phyloP scores from a whole-genome alignment of 345 rosid species.

The Boechera retrofracta region DNA sequence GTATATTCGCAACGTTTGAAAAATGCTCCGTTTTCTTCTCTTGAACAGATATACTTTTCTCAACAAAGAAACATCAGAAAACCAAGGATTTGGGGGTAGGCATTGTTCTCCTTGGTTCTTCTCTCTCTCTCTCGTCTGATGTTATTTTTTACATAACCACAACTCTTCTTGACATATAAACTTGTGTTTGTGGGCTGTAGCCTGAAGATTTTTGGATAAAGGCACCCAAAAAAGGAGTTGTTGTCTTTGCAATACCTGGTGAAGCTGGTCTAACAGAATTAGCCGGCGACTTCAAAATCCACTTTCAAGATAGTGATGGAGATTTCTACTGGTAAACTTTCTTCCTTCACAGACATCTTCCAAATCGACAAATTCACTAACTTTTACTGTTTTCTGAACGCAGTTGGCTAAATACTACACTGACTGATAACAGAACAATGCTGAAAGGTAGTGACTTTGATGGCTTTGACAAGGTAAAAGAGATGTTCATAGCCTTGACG shows the following conservation, averaged over 20 bases:
- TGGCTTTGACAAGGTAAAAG: slow-evolving; percentile 85
- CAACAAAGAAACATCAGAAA: slow-evolving; percentile 78
- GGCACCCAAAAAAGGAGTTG: slow-evolving; percentile 85
- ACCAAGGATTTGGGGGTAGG: slow-evolving; percentile 80
- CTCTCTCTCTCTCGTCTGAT: neutral
- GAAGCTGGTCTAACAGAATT: slow-evolving; percentile 90
- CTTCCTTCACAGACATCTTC: slow-evolving; percentile 9
- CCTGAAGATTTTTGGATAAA: slow-evolving; percentile 96
- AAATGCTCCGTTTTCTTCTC: slow-evolving; percentile 28
- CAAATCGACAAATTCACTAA: neutral
- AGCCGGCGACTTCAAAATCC: slow-evolving; percentile 85
- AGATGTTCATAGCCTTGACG: neutral
- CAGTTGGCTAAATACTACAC: slow-evolving; percentile 91
- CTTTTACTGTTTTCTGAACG: slow-evolving; percentile 18
- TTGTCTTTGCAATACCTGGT: slow-evolving; percentile 94
- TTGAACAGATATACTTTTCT: slow-evolving; percentile 71
- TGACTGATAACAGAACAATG: slow-evolving; percentile 80
- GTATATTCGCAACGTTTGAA: neutral
- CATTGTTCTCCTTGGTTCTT: slow-evolving; percentile 21
- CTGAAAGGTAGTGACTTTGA: slow-evolving; percentile 73
- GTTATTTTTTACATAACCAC: neutral
- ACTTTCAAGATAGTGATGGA: slow-evolving; percentile 89
- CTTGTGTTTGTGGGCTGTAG: slow-evolving; percentile 46
- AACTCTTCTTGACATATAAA: slow-evolving; percentile 14
- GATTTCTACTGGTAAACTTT: slow-evolving; percentile 83